Conservation (phyloP, 148 eudicot species). For the Amaranthus palmeri region DNA sequence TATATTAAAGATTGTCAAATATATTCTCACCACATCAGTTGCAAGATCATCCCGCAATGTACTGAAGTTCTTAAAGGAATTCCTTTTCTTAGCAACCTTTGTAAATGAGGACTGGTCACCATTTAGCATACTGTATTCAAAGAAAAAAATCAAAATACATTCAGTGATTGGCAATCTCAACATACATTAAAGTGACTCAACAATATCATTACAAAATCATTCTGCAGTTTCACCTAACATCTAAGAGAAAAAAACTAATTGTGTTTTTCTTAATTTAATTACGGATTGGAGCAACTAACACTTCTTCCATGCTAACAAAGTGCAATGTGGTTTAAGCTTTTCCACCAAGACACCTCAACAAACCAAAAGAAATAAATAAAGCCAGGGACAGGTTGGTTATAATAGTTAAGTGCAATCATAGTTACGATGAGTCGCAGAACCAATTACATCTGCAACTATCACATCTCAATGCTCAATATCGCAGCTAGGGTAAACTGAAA, state of each 20-base stretch:
- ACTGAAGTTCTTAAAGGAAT: conserved; percentile 31
- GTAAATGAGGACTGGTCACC: conserved; percentile 28
- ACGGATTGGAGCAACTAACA: not conserved
- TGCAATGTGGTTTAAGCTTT: conserved; percentile 1
- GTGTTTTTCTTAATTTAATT: no score
- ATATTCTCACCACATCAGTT: conserved; percentile 38
- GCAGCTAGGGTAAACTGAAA: no score
- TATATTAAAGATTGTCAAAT: not conserved
- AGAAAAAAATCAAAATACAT: conserved; percentile 2
- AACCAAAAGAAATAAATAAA: not conserved
- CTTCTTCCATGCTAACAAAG: not conserved
- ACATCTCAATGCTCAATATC: no score
- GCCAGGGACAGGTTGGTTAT: no score
- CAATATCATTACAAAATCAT: not conserved
- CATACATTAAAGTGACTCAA: not conserved
- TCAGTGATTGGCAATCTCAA: conserved; percentile 5
- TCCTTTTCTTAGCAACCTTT: conserved; percentile 32
- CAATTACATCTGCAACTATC: no score
- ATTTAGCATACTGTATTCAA: conserved; percentile 17
- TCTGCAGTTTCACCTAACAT: no score
- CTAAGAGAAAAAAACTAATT: no score
- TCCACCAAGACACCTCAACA: not conserved
- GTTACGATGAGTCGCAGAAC: no score
- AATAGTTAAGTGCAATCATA: no score
- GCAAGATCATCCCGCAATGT: conserved; percentile 36